Evolutionary conservation across 2,329 filamentous ascomycete genomes (phyloP).

Genomic region (Penicillium sp.): DNA sequence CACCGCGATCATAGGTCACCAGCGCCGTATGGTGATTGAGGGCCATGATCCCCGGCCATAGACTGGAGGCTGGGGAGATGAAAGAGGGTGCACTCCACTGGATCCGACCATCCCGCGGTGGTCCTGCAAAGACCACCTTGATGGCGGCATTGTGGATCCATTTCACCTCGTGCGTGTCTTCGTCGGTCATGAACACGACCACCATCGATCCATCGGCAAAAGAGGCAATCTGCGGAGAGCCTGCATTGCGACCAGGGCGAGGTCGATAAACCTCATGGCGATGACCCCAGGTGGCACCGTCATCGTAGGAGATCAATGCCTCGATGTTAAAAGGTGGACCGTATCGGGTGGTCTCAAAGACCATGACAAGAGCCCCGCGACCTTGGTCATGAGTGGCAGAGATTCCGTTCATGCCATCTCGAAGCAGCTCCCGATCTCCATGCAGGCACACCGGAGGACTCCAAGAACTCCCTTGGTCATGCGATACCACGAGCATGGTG

Average conservation of each 20-base stretch:
- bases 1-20: constrained; percentile 29
- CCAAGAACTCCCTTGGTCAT: constrained; percentile 43
- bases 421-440: constrained; percentile 35
- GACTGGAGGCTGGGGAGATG: constrained; percentile 30
- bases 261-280: constrained; percentile 42
- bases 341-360: constrained; percentile 44
- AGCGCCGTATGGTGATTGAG: constrained; percentile 25
- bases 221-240: constrained; percentile 44
- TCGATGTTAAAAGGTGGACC: constrained; percentile 43
- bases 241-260: constrained; percentile 38
- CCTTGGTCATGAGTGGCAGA: constrained; percentile 31
- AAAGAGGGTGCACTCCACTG: constrained; percentile 31
- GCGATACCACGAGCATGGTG: constrained; percentile 45
- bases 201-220: constrained; percentile 39
- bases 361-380: constrained; percentile 40
- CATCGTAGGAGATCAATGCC: constrained; percentile 44
- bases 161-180: constrained; percentile 33
- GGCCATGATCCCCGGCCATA: constrained; percentile 39
- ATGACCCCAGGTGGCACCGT: constrained; percentile 38
- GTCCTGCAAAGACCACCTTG: constrained; percentile 39
- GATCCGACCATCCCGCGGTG: constrained; percentile 31
- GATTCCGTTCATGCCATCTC: constrained; percentile 44
- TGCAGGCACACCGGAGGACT: constrained; percentile 39
- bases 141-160: constrained; percentile 42
- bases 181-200: constrained; percentile 46